phyloP scores from a whole-genome alignment of 257 asterid species.

The Mentha longifolia region DNA sequence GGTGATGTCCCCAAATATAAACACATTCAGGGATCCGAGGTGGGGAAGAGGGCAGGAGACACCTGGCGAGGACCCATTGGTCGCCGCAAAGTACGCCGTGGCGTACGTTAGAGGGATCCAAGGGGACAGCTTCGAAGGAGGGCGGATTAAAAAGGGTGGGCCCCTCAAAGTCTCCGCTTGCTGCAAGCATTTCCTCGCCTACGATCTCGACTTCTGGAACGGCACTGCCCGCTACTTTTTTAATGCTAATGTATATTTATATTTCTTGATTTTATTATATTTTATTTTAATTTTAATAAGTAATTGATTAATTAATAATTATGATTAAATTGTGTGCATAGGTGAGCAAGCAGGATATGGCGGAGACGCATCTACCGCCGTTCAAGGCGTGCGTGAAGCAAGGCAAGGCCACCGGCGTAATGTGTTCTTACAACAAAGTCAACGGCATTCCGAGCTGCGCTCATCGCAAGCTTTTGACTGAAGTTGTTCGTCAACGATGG shows the following conservation, averaged over 20 bases:
- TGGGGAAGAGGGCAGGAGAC: slow-evolving; percentile 93
- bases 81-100: slow-evolving; percentile 62
- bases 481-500: slow-evolving; percentile 62
- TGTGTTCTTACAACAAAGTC: slow-evolving; percentile 72
- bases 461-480: slow-evolving; percentile 49
- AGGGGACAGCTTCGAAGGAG: slow-evolving; percentile 65
- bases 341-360: slow-evolving; percentile 71
- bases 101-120: slow-evolving; percentile 75
- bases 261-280: neutral
- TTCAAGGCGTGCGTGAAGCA: slow-evolving; percentile 60
- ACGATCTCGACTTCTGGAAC: slow-evolving; percentile 73
- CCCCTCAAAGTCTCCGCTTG: slow-evolving; percentile 70
- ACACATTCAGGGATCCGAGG: slow-evolving; percentile 81
- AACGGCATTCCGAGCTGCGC: slow-evolving; percentile 79
- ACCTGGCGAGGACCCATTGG: too few species aligned
- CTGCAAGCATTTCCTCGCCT: slow-evolving; percentile 73
- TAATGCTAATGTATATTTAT: slow-evolving; percentile 49
- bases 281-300: too few species aligned
- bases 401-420: slow-evolving; percentile 62
- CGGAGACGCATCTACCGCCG: slow-evolving; percentile 76
- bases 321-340: slow-evolving; percentile 9
- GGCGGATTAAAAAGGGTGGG: slow-evolving; percentile 43
- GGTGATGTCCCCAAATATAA: slow-evolving; percentile 80
- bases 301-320: too few species aligned
- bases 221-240: slow-evolving; percentile 52